These are phyloP conservation scores for Mortierella sp. DNA, from an alignment of 371 early-diverging fungal species.

Conservation along the genomic window DNA sequence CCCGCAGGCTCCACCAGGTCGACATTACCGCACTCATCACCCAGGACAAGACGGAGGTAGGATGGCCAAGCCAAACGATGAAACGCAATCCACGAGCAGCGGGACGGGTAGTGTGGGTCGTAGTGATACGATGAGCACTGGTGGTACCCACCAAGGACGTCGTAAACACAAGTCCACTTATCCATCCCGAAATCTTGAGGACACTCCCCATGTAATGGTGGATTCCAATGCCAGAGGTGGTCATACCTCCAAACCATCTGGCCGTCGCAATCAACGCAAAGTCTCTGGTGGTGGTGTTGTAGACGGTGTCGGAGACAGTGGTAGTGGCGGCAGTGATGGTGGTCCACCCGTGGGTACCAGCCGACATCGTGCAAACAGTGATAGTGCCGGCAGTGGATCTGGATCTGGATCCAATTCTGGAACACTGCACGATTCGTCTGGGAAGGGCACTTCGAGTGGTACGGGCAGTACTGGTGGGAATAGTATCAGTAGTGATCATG, in stretches of 20 bases:
- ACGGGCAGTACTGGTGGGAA: background rate
- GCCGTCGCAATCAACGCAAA: conserved; percentile 1
- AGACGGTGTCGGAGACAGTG: background rate
- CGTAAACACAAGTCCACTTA: conserved; percentile 26
- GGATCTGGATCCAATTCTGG: conserved; percentile 11
- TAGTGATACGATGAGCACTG: background rate
- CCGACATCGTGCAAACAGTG: conserved; percentile 18
- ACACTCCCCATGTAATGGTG: background rate
- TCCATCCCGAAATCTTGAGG: conserved; percentile 8
- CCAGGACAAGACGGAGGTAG: conserved; percentile 6
- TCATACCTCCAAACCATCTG: background rate
- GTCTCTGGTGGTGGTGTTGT: conserved; percentile 1
- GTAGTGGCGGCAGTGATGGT: background rate
- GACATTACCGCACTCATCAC: conserved; percentile 19
- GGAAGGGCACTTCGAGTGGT: background rate
- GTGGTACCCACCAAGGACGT: conserved; percentile 10
- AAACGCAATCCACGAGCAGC: conserved; percentile 5
- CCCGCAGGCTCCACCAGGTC: conserved; percentile 1
- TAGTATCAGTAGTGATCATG: background rate
- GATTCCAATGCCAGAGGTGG: conserved; percentile 10
- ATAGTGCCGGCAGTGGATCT: conserved; percentile 18
- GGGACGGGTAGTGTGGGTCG: conserved; percentile 2
- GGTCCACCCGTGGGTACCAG: too few relatives aligned
- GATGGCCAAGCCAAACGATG: conserved; percentile 2
- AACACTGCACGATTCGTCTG: background rate